Percentiles rank a stretch among this genome's conserved stretches.
Evolutionary conservation across 176 grass and related monocot genomes (phyloP).

Genomic region (Chloris gayana): DNA sequence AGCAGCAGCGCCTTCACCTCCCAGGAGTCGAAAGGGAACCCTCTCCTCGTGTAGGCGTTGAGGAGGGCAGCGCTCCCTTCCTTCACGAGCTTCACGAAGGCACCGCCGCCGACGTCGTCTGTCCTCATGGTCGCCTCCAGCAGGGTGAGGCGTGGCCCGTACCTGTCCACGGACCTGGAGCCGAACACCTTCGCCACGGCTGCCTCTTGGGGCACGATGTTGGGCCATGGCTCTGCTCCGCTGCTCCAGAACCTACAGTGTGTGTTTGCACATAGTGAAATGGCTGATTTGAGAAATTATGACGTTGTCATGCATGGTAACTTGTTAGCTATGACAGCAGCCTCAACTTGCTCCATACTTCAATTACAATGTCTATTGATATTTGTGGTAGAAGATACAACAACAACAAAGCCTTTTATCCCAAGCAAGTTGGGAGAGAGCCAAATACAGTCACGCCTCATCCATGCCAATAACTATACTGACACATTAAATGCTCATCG

Average conservation of each 20-base stretch:
- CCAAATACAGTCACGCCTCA: too few relatives aligned
- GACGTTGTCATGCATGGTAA: background rate
- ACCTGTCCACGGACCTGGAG: conserved; percentile 75
- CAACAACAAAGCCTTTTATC: too few relatives aligned
- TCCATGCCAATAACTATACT: too few relatives aligned
- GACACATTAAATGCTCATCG: too few relatives aligned
- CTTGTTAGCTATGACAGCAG: background rate
- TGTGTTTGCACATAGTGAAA: background rate
- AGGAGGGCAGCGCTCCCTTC: conserved; percentile 82
- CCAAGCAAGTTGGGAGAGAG: too few relatives aligned
- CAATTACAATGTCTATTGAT: too few relatives aligned
- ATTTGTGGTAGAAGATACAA: too few relatives aligned
- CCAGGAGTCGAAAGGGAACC: conserved; percentile 83
- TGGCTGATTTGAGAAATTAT: background rate
- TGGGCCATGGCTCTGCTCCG: conserved; percentile 84
- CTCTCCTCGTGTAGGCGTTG: conserved; percentile 71
- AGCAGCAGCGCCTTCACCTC: conserved; percentile 87
- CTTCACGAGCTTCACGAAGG: conserved; percentile 79
- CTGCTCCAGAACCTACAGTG: conserved; percentile 84
- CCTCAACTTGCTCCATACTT: background rate
- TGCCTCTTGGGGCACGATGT: conserved; percentile 74
- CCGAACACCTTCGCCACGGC: conserved; percentile 85
- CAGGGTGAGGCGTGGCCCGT: conserved; percentile 76
- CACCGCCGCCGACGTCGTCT: conserved; percentile 60
- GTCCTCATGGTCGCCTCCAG: conserved; percentile 83